A percentile compares a stretch with the other conserved stretches of the same genome.
These are phyloP conservation scores for Penicillium bovifimosum DNA, from an alignment of 495 filamentous ascomycete species.

Conservation along the genomic window DNA sequence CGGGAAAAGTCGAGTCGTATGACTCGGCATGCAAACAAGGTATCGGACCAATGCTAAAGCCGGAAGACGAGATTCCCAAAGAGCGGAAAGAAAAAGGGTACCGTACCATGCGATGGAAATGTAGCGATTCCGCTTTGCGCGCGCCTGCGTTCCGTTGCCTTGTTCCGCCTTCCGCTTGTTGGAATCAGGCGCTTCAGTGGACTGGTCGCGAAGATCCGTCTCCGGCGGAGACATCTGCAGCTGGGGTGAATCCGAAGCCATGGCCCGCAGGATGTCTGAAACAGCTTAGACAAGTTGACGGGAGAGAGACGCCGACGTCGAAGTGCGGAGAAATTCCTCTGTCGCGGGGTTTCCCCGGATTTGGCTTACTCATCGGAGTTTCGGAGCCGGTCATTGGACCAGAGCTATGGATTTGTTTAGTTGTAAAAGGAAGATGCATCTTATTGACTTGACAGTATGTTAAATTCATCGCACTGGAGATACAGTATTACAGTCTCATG, in stretches of 20 bases:
- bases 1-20: constrained; percentile 1
- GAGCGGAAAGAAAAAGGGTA: neutral
- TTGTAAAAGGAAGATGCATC: neutral
- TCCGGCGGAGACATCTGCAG: constrained; percentile 24
- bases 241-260: constrained; percentile 39
- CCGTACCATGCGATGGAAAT: constrained; percentile 84
- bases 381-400: constrained; percentile 3
- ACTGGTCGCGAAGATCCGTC: constrained; percentile 21
- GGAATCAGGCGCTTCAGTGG: constrained; percentile 23
- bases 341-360: constrained; percentile 41
- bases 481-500: neutral
- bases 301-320: constrained; percentile 15
- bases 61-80: neutral
- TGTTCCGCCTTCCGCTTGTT: constrained; percentile 48
- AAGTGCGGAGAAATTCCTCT: constrained; percentile 44
- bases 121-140: constrained; percentile 63
- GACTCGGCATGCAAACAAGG: constrained; percentile 2
- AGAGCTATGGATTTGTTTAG: neutral
- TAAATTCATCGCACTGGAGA: neutral
- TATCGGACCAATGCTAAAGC: neutral
- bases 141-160: constrained; percentile 42
- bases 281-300: constrained; percentile 3
- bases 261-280: constrained; percentile 7
- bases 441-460: neutral
- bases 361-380: constrained; percentile 22